Percentiles rank a stretch among this genome's conserved stretches.
phyloP scores from a whole-genome alignment of 495 filamentous ascomycete species.

The Staphylotrichum longicolle region DNA sequence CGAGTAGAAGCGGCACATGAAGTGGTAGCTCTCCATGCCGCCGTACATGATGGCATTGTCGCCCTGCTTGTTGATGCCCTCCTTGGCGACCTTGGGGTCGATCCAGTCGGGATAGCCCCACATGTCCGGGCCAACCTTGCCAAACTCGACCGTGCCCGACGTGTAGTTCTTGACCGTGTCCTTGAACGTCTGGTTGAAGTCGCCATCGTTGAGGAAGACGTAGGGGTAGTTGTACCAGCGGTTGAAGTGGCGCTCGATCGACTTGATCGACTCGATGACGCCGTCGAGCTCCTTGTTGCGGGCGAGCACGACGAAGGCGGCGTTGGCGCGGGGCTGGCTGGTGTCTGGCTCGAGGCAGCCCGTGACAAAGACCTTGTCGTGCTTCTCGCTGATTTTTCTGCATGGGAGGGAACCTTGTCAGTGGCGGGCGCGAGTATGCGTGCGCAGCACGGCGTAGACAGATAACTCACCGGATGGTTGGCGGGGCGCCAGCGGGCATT shows the following conservation, averaged over 20 bases:
- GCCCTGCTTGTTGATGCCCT: slow-evolving; percentile 92
- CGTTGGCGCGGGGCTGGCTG: slow-evolving; percentile 72
- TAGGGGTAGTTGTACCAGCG: slow-evolving; percentile 99
- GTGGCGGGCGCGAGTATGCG: slow-evolving; percentile 1
- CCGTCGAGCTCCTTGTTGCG: slow-evolving; percentile 96
- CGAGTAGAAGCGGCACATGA: slow-evolving; percentile 98
- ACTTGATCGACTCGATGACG: slow-evolving; percentile 94
- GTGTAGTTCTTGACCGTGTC: slow-evolving; percentile 88
- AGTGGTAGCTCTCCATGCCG: slow-evolving; percentile 98
- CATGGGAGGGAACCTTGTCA: slow-evolving; percentile 16
- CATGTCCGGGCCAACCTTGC: slow-evolving; percentile 84
- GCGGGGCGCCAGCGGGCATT: slow-evolving; percentile 86
- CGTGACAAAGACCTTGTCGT: slow-evolving; percentile 93
- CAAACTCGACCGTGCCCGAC: slow-evolving; percentile 81
- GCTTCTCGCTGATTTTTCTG: slow-evolving; percentile 94
- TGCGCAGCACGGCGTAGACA: not conserved
- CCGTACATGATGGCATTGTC: slow-evolving; percentile 99
- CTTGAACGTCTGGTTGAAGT: slow-evolving; percentile 92
- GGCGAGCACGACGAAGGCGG: slow-evolving; percentile 92
- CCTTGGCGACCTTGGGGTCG: slow-evolving; percentile 86
- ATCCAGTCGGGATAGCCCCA: slow-evolving; percentile 99
- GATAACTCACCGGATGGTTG: slow-evolving; percentile 75
- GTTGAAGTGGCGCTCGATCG: slow-evolving; percentile 98
- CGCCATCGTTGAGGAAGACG: slow-evolving; percentile 96
- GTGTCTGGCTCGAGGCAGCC: slow-evolving; percentile 77